These are phyloP conservation scores for Strigomonas oncopelti DNA, from an alignment of 208 protist species.

Conservation along the genomic window DNA sequence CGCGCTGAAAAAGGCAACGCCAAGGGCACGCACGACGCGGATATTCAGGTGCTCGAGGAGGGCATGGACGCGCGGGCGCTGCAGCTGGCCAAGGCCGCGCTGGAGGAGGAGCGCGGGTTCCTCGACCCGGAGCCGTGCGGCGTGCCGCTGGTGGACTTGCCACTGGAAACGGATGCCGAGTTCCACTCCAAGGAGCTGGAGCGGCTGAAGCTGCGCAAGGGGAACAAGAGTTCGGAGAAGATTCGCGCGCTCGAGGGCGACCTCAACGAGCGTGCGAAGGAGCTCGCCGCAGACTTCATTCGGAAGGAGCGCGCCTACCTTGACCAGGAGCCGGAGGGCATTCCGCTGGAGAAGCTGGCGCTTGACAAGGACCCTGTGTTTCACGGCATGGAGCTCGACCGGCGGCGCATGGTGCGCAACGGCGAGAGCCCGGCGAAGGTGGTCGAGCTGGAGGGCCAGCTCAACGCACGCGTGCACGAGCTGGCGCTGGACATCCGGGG, in stretches of 20 bases:
- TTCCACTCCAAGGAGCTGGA: constrained; percentile 64
- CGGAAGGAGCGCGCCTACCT: constrained; percentile 62
- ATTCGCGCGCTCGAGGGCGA: constrained; percentile 39
- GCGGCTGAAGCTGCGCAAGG: constrained; percentile 24
- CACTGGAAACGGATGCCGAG: constrained; percentile 41
- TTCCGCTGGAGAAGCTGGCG: constrained; percentile 55
- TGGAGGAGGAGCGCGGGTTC: constrained; percentile 61
- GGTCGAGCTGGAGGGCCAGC: constrained; percentile 39
- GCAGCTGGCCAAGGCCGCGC: constrained; percentile 48
- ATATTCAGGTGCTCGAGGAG: constrained; percentile 45
- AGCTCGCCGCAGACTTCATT: constrained; percentile 63
- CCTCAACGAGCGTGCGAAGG: constrained; percentile 47
- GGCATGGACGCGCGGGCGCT: constrained; percentile 57
- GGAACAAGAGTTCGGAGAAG: constrained; percentile 17
- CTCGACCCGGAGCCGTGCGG: constrained; percentile 61
- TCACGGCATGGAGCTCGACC: constrained; percentile 69
- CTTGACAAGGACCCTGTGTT: constrained; percentile 69
- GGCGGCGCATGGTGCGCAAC: constrained; percentile 40
- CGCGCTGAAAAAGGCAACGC: constrained; percentile 34
- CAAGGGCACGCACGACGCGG: constrained; percentile 20
- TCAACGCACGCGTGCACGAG: constrained; percentile 57
- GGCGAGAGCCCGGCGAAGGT: constrained; percentile 31
- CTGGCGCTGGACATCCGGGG: constrained; percentile 64
- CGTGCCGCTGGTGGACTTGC: constrained; percentile 63
- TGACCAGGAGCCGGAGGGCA: constrained; percentile 72